These are phyloP conservation scores for Candida ponderosae DNA, from an alignment of 805 yeast genomes.

Conservation along the genomic window DNA sequence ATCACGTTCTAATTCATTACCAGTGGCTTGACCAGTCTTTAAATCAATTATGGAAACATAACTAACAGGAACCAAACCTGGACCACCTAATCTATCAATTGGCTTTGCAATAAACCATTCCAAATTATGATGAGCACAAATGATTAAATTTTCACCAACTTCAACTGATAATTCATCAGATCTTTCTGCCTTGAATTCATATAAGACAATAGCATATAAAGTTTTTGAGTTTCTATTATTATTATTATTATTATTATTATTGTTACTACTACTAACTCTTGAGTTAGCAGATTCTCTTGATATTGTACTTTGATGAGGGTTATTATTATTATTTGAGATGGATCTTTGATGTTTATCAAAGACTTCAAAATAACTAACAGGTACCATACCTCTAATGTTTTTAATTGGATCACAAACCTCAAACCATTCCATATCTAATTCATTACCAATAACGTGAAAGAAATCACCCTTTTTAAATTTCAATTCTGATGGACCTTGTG, in stretches of 20 bases:
- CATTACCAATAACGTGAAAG: constrained; percentile 67
- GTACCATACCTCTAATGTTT: constrained; percentile 77
- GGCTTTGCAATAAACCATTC: constrained; percentile 99
- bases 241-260: too few species aligned
- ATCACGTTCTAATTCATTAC: constrained; percentile 45
- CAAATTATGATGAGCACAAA: constrained; percentile 92
- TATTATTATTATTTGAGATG: background rate
- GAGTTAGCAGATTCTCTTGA: background rate
- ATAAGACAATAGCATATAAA: constrained; percentile 78
- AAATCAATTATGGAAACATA: constrained; percentile 84
- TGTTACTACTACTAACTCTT: background rate
- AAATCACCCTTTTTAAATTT: constrained; percentile 79
- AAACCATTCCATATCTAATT: constrained; percentile 61
- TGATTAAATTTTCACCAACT: constrained; percentile 83
- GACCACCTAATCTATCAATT: constrained; percentile 90
- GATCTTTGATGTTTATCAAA: constrained; percentile 46
- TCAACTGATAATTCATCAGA: constrained; percentile 77
- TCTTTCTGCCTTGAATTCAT: constrained; percentile 71
- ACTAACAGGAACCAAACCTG: constrained; percentile 90
- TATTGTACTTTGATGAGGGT: constrained; percentile 7
- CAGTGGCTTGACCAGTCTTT: constrained; percentile 50
- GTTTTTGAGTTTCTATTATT: constrained; percentile 30
- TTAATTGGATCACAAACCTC: constrained; percentile 85
- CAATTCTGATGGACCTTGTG: constrained; percentile 78
- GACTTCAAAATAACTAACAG: constrained; percentile 74